phyloP scores from a whole-genome alignment of 352 stramenopile species.

The Phytophthora podocarpi region DNA sequence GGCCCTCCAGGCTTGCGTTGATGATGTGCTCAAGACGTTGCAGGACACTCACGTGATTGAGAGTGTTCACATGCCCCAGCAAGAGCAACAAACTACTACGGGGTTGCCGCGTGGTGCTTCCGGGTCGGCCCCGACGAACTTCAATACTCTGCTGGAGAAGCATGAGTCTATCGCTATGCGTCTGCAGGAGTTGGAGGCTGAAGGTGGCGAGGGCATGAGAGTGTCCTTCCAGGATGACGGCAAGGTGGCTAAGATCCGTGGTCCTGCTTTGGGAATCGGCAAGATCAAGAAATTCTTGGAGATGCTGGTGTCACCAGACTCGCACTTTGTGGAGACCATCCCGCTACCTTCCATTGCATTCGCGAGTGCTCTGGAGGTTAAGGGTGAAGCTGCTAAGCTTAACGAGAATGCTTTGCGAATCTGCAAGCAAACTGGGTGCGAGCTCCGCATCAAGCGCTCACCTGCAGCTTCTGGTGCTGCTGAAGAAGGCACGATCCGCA shows the following conservation, averaged over 20 bases:
- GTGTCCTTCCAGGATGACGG: constrained; percentile 73
- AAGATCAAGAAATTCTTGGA: constrained; percentile 78
- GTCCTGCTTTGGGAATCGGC: constrained; percentile 65
- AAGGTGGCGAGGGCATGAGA: constrained; percentile 70
- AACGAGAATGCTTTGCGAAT: constrained; percentile 83
- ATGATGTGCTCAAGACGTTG: constrained; percentile 64
- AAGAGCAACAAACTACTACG: constrained; percentile 11
- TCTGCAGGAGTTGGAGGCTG: constrained; percentile 73
- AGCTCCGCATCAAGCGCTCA: constrained; percentile 65
- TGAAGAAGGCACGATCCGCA: constrained; percentile 55
- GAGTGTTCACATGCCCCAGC: constrained; percentile 49
- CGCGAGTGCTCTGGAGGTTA: constrained; percentile 56
- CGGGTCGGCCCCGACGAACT: constrained; percentile 36
- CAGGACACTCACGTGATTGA: constrained; percentile 71
- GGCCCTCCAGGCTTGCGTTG: constrained; percentile 62
- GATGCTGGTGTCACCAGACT: constrained; percentile 66
- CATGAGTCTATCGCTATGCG: constrained; percentile 59
- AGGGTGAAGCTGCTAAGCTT: constrained; percentile 42
- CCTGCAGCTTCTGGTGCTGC: constrained; percentile 16
- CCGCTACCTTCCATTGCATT: constrained; percentile 55
- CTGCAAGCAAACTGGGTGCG: constrained; percentile 76
- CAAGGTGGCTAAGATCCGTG: constrained; percentile 71
- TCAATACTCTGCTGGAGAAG: constrained; percentile 63
- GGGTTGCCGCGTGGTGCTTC: constrained; percentile 24
- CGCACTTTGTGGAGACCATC: constrained; percentile 71